phyloP scores from a whole-genome alignment of 2,329 filamentous ascomycete species.

The Aurifilum marmelostoma region DNA sequence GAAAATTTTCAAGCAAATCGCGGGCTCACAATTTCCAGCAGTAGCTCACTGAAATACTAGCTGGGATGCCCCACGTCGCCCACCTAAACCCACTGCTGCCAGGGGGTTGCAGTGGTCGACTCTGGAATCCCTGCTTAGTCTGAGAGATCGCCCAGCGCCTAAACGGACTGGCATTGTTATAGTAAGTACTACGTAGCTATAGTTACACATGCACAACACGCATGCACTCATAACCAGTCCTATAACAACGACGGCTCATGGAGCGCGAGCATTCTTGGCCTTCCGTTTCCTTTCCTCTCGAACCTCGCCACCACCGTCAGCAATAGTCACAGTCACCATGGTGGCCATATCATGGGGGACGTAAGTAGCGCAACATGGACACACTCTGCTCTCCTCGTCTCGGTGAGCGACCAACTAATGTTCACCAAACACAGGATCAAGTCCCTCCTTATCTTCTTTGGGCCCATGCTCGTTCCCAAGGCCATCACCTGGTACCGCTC shows the following conservation, averaged over 20 bases:
- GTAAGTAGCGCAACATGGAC: conserved; percentile 43
- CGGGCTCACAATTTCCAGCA: background rate
- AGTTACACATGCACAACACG: background rate
- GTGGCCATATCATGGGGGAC: conserved; percentile 49
- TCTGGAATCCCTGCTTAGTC: background rate
- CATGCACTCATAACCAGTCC: background rate
- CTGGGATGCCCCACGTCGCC: background rate
- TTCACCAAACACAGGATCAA: conserved; percentile 48
- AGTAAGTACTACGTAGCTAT: background rate
- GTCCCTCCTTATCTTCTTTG: conserved; percentile 64
- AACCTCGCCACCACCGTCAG: background rate
- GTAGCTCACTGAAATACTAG: background rate
- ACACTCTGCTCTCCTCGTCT: background rate
- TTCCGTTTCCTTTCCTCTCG: background rate
- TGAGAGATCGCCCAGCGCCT: background rate
- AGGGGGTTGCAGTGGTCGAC: background rate
- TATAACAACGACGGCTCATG: background rate
- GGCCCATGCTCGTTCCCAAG: conserved; percentile 71
- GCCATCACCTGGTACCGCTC: conserved; percentile 67
- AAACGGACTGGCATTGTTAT: background rate
- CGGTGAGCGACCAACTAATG: conserved; percentile 12
- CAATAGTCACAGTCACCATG: conserved; percentile 34
- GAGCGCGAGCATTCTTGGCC: conserved; percentile 7
- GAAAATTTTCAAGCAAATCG: conserved; percentile 3
- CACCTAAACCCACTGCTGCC: background rate